phyloP scores from a whole-genome alignment of 2,329 filamentous ascomycete genomes.

The Trichoderma citrinoviride region DNA sequence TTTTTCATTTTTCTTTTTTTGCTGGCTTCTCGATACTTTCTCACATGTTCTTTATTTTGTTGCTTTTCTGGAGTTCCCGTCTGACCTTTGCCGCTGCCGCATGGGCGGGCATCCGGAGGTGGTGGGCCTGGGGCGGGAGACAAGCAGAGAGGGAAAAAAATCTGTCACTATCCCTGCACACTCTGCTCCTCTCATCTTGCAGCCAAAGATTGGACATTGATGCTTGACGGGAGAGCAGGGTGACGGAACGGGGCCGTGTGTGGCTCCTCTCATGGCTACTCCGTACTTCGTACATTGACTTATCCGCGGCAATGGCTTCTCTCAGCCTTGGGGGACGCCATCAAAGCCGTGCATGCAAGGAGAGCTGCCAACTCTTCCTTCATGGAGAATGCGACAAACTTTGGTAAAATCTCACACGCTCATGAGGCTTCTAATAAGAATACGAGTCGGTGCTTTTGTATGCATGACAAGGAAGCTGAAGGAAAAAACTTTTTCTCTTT shows the following conservation, averaged over 20 bases:
- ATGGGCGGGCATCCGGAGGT: conserved; percentile 4
- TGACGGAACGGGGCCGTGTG: conserved; percentile 15
- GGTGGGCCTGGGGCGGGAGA: conserved; percentile 7
- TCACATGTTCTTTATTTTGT: neutral
- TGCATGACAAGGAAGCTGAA: neutral
- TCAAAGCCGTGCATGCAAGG: neutral
- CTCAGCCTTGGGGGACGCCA: neutral
- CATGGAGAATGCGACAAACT: neutral
- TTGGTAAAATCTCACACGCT: neutral
- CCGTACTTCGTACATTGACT: neutral
- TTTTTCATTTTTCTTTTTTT: too few relatives aligned
- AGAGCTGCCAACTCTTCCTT: neutral
- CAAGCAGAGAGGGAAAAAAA: neutral
- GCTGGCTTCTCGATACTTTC: too few relatives aligned
- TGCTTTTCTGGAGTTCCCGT: neutral
- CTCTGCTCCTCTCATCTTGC: neutral
- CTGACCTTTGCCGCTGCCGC: neutral
- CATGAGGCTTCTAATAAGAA: neutral
- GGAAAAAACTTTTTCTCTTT: neutral
- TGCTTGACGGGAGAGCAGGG: neutral
- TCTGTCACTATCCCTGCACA: conserved; percentile 10
- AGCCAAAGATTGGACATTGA: neutral
- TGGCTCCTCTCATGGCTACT: conserved; percentile 4
- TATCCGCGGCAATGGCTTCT: neutral
- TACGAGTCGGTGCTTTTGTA: neutral